Percentiles rank a stretch among this genome's conserved stretches.
Conservation (phyloP, 305 asterid genomes). For the Solanum hybrid region DNA sequence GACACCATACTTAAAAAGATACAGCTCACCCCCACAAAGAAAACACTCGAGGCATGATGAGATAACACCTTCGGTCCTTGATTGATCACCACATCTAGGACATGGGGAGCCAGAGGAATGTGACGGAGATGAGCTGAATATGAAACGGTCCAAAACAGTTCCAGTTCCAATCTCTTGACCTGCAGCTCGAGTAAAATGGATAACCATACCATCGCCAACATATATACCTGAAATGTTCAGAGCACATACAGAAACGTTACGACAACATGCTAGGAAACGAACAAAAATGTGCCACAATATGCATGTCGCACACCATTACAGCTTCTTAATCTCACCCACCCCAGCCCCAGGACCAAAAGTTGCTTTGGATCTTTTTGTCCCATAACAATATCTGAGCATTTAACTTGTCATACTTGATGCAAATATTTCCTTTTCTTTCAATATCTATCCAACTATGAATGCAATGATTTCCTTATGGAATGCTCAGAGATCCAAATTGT, state of each 20-base stretch:
- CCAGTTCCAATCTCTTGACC: constrained; percentile 91
- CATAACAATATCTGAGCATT: background rate
- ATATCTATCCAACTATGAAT: background rate
- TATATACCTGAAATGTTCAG: constrained; percentile 56
- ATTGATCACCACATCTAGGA: constrained; percentile 73
- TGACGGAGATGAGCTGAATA: constrained; percentile 65
- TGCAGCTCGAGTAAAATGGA: constrained; percentile 83
- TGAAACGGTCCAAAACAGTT: constrained; percentile 43
- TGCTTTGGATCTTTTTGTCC: background rate
- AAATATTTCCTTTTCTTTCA: background rate
- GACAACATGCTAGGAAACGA: constrained; percentile 4
- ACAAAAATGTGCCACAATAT: background rate
- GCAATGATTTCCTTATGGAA: background rate
- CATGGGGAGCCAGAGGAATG: constrained; percentile 44
- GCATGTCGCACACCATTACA: background rate
- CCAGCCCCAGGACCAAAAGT: background rate
- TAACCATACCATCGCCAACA: constrained; percentile 53
- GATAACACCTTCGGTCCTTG: constrained; percentile 55
- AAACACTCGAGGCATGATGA: constrained; percentile 89
- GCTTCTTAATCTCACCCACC: background rate
- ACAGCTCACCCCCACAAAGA: constrained; percentile 58
- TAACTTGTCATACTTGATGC: background rate
- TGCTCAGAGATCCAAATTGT: background rate
- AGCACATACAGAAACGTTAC: constrained; percentile 5
- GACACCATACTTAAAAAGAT: constrained; percentile 54